Percentiles rank a stretch among this genome's conserved stretches.
Evolutionary conservation across 1,139 yeast genomes (phyloP).

Genomic region (Maudiozyma humilis): DNA sequence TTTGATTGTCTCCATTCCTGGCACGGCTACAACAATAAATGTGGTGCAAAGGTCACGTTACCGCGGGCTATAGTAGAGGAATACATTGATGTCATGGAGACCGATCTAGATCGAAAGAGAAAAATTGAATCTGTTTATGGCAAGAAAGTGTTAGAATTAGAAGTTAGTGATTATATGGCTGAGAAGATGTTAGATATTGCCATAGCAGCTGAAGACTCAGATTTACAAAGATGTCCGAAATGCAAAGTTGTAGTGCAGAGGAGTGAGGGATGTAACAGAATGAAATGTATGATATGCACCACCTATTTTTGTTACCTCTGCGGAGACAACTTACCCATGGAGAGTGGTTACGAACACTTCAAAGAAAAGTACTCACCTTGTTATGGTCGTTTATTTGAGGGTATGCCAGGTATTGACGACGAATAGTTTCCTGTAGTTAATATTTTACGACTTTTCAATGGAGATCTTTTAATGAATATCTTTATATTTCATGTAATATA

Average conservation of each 20-base stretch:
- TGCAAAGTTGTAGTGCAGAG: slow-evolving; percentile 50
- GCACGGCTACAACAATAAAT: slow-evolving; percentile 51
- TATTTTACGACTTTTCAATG: too few species aligned
- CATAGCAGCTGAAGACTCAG: slow-evolving; percentile 36
- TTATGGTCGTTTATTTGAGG: slow-evolving; percentile 48
- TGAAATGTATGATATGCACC: slow-evolving; percentile 48
- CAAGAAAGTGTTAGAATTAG: slow-evolving; percentile 35
- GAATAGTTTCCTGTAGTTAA: neutral
- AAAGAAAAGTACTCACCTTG: slow-evolving; percentile 39
- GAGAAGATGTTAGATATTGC: slow-evolving; percentile 44
- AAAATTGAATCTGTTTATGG: slow-evolving; percentile 47
- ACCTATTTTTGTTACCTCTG: slow-evolving; percentile 52
- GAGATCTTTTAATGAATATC: neutral
- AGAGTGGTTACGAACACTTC: slow-evolving; percentile 50
- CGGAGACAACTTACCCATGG: slow-evolving; percentile 36
- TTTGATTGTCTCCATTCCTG: slow-evolving; percentile 53
- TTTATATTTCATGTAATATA: neutral
- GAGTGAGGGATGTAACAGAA: slow-evolving; percentile 61
- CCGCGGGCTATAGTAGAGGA: slow-evolving; percentile 38
- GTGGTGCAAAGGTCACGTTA: slow-evolving; percentile 37
- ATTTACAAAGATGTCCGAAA: slow-evolving; percentile 45
- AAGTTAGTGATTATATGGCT: slow-evolving; percentile 41
- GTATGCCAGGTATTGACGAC: slow-evolving; percentile 34
- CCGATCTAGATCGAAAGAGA: slow-evolving; percentile 29
- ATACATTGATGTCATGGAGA: slow-evolving; percentile 33